phyloP scores from a whole-genome alignment of 2,329 filamentous ascomycete genomes.

The Verticillium longisporum region DNA sequence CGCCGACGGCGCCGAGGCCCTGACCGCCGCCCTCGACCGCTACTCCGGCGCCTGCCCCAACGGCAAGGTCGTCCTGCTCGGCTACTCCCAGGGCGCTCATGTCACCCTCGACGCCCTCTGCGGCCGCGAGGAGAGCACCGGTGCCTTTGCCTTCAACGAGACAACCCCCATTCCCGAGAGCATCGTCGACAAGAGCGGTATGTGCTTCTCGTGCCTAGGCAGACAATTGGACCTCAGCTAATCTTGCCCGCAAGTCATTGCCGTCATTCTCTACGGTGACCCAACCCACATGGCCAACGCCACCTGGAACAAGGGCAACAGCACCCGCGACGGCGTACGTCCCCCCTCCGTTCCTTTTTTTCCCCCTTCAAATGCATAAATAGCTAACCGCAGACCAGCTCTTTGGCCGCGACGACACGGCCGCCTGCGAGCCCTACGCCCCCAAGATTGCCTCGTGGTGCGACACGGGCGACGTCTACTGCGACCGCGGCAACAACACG shows the following conservation, averaged over 20 bases:
- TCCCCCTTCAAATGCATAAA: background rate
- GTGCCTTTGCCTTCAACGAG: constrained; percentile 13
- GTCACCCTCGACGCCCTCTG: constrained; percentile 29
- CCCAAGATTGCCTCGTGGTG: constrained; percentile 31
- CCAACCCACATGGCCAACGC: constrained; percentile 28
- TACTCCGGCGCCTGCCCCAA: constrained; percentile 28
- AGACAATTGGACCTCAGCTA: background rate
- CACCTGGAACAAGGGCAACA: constrained; percentile 29
- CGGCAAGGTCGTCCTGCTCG: constrained; percentile 32
- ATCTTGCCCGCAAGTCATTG: constrained; percentile 24
- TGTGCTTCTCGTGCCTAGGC: constrained; percentile 1
- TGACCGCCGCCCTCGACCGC: constrained; percentile 21
- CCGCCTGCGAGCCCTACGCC: constrained; percentile 26
- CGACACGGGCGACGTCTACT: constrained; percentile 33
- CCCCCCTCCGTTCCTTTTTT: background rate
- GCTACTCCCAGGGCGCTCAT: constrained; percentile 36
- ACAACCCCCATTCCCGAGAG: constrained; percentile 16
- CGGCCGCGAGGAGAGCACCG: constrained; percentile 17
- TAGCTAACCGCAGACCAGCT: constrained; percentile 18
- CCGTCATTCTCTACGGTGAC: constrained; percentile 32
- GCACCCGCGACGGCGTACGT: constrained; percentile 29
- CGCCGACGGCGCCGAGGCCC: constrained; percentile 20
- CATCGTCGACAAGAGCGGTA: constrained; percentile 25
- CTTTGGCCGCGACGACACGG: constrained; percentile 26
- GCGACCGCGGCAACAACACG: constrained; percentile 22